Conservation (phyloP, 2,329 filamentous ascomycete genomes). For the Pseudogymnoascus sp. region DNA sequence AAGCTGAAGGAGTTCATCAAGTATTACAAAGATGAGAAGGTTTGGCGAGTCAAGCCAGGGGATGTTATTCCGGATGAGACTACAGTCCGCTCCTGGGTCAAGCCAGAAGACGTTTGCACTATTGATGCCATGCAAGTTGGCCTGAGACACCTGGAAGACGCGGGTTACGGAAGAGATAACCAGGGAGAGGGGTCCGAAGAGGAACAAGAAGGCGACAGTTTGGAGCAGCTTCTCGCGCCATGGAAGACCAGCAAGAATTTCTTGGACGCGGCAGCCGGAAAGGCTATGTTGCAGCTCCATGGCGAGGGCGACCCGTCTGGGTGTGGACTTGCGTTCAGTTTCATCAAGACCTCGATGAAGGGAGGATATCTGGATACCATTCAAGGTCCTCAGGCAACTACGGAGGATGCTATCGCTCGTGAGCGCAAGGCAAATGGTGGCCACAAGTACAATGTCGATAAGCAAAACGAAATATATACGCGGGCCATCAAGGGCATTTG, state of each 20-base stretch:
- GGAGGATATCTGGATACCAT: slow-evolving; percentile 85
- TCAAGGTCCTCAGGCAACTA: slow-evolving; percentile 55
- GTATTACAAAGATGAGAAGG: slow-evolving; percentile 78
- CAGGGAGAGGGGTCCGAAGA: slow-evolving; percentile 34
- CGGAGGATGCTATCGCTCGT: slow-evolving; percentile 64
- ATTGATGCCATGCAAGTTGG: slow-evolving; percentile 97
- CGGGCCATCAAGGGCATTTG: slow-evolving; percentile 87
- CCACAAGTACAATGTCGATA: slow-evolving; percentile 94
- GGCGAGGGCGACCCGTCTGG: slow-evolving; percentile 93
- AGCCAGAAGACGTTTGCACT: slow-evolving; percentile 89
- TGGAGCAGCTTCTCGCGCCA: slow-evolving; percentile 83
- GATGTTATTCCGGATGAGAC: slow-evolving; percentile 75
- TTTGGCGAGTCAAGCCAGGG: slow-evolving; percentile 68
- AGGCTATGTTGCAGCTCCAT: slow-evolving; percentile 93
- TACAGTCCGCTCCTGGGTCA: slow-evolving; percentile 77
- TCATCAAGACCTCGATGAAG: slow-evolving; percentile 98
- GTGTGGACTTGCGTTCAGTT: slow-evolving; percentile 88
- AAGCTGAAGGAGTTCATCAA: slow-evolving; percentile 95
- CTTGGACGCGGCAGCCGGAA: slow-evolving; percentile 83
- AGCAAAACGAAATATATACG: slow-evolving; percentile 86
- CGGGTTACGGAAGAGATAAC: slow-evolving; percentile 66
- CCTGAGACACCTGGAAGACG: slow-evolving; percentile 80
- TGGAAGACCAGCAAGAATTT: slow-evolving; percentile 98
- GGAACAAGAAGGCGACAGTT: slow-evolving; percentile 51
- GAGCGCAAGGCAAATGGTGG: slow-evolving; percentile 84